Conservation (phyloP, 2,329 filamentous ascomycete genomes). For the Sporothrix brunneoviolacea region DNA sequence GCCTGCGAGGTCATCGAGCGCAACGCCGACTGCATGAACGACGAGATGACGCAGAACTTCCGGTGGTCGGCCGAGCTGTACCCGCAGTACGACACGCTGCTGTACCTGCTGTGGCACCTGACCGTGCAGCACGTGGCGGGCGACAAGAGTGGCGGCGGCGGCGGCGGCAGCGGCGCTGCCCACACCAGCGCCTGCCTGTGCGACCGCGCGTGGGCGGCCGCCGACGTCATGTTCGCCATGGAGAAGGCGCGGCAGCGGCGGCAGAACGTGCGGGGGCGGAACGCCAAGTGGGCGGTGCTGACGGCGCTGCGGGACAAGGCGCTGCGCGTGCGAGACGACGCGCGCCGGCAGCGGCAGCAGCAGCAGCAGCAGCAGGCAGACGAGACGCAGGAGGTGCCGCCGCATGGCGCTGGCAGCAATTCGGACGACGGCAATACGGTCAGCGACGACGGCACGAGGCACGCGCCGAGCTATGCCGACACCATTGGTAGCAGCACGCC, state of each 20-base stretch:
- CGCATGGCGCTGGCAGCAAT: too few species aligned
- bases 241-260: conserved; percentile 13
- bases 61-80: conserved; percentile 34
- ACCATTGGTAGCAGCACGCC: too few species aligned
- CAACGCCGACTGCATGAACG: conserved; percentile 23
- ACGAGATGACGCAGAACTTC: conserved; percentile 33
- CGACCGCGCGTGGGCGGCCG: conserved; percentile 28
- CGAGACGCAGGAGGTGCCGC: not conserved
- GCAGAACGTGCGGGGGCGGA: conserved; percentile 3
- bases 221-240: conserved; percentile 19
- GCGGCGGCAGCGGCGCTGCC: too few species aligned
- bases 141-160: too few species aligned
- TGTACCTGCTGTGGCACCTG: conserved; percentile 38
- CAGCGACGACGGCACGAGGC: not conserved
- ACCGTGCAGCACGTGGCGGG: conserved; percentile 31
- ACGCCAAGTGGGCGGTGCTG: conserved; percentile 28
- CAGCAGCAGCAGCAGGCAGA: not conserved
- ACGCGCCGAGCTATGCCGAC: too few species aligned
- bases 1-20: conserved; percentile 31
- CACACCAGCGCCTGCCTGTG: too few species aligned
- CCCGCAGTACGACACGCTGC: conserved; percentile 37
- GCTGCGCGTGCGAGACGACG: conserved; percentile 17
- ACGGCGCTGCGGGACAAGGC: conserved; percentile 27
- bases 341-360: too few species aligned
- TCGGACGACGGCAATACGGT: not conserved